Base-by-base conservation (phyloP, 1,284 basidiomycete genomes). In the Macrocystidia cucumis region DNA sequence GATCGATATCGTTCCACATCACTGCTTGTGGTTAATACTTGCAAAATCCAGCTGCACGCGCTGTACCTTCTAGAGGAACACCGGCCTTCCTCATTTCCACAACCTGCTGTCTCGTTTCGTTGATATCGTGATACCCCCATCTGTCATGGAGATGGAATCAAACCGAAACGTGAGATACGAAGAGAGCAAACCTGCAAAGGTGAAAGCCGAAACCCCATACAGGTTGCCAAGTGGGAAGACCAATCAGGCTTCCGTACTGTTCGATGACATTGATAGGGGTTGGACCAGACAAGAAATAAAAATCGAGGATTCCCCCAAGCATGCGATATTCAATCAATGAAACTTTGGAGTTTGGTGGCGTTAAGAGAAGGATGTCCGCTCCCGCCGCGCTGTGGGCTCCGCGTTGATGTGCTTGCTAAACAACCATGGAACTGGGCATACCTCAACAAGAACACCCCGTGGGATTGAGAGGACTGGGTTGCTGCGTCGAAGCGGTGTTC, bases 1-100 rank as follows among this genome's bases (percentile, higher is more conserved):
- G 46, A 55, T 87, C 83, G 41, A 86, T 84, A 45, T 86, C 83
- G 47, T 79, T 84, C 83, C 82, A 86, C 65, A 78, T 78, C 29
- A 74, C 74, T 77, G 33, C 11, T 29, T 14, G 12, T 25, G n/a
- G n/a, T n/a, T n/a, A n/a, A n/a, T n/a, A n/a, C n/a, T n/a, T n/a
- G n/a, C n/a, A n/a, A n/a, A n/a, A 30, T 9, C n/a, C 13, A 18
- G 16, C 18, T 28, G 2, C 9, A 29, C 34, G 22, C 29, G 24
- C 40, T 51, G 27, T 18, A 74, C 74, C 72, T 68, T 83, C 80
- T 3, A 82, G 62, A 26, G 80, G 80, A 40, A 83, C 72, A 41
- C 71, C 60, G 1, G 78, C 76, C 18, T 63, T 67, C 3, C 73
- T 64, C 80, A 83, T 83, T 11, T 54, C 65, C 27, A 55, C 52